Percentiles rank a stretch among this genome's conserved stretches.
These are phyloP conservation scores for Uronychia binucleata DNA, from an alignment of 73 alveolate species.

Conservation along the genomic window DNA sequence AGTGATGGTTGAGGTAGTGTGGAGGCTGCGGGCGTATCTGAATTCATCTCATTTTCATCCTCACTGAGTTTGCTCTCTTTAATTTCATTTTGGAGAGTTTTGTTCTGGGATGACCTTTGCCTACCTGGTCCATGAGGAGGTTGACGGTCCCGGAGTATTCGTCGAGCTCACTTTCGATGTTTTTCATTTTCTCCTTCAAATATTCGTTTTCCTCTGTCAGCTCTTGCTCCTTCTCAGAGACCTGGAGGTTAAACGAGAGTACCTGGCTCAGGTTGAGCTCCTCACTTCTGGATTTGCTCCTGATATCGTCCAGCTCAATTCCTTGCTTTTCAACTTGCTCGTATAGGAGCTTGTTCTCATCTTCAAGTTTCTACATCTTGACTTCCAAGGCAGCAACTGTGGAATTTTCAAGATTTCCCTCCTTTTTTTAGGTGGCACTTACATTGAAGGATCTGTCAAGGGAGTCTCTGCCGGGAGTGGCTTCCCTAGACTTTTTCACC, in stretches of 20 bases:
- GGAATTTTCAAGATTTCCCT: no score
- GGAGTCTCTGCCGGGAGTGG: neutral
- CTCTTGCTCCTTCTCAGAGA: neutral
- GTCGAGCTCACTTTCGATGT: neutral
- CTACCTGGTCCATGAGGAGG: neutral
- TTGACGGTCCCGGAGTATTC: neutral
- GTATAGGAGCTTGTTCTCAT: neutral
- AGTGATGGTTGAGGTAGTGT: no score
- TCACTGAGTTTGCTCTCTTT: no score
- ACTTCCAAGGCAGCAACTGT: neutral
- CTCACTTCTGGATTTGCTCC: neutral
- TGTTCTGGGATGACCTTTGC: neutral
- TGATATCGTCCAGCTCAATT: neutral
- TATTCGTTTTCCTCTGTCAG: neutral
- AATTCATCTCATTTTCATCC: no score
- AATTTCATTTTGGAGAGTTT: constrained; percentile 1
- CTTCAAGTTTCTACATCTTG: neutral
- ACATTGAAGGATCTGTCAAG: neutral
- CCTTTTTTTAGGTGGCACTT: no score
- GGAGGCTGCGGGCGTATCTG: no score
- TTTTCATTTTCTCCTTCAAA: neutral
- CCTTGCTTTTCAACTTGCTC: neutral
- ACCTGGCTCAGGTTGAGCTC: neutral
- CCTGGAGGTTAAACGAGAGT: no score
- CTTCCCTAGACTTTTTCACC: neutral